Evolutionary conservation across 2,329 filamentous ascomycete genomes (phyloP).

Genomic region (Pseudonectria buxi): DNA sequence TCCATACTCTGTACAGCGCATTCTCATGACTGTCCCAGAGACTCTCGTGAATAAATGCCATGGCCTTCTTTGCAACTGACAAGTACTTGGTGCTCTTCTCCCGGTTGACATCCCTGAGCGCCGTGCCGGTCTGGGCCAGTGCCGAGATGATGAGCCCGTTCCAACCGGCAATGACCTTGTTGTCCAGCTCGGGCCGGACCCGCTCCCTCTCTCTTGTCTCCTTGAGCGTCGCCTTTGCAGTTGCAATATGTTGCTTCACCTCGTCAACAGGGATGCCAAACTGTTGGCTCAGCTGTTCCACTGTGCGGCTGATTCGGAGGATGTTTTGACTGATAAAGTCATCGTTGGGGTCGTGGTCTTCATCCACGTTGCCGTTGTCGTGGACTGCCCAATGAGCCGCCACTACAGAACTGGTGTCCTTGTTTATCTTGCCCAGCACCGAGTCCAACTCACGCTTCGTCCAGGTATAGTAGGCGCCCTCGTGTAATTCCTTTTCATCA

Average conservation of each 20-base stretch:
- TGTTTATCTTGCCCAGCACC: constrained; percentile 48
- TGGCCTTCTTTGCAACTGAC: constrained; percentile 59
- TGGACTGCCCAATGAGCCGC: constrained; percentile 80
- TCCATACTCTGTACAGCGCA: constrained; percentile 68
- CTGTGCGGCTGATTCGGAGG: constrained; percentile 61
- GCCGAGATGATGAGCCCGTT: constrained; percentile 84
- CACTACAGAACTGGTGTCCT: constrained; percentile 62
- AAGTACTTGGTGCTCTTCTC: constrained; percentile 56
- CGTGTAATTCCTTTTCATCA: constrained; percentile 74
- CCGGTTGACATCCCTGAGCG: constrained; percentile 55
- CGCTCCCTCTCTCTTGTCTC: constrained; percentile 68
- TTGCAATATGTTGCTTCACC: constrained; percentile 58
- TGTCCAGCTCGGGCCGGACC: constrained; percentile 70
- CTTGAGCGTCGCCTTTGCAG: constrained; percentile 61
- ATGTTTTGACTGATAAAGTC: constrained; percentile 95
- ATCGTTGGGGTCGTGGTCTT: constrained; percentile 79
- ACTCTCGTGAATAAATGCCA: constrained; percentile 62
- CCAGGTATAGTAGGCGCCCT: constrained; percentile 95
- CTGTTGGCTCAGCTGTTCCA: constrained; percentile 63
- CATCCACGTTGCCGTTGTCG: constrained; percentile 77
- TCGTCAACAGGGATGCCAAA: constrained; percentile 66
- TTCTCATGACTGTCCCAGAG: constrained; percentile 62
- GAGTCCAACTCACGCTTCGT: constrained; percentile 78
- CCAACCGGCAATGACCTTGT: constrained; percentile 81
- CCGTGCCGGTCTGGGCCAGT: constrained; percentile 66